Base-by-base conservation (phyloP, 2,329 filamentous ascomycete species). In the Thelonectria rubi region DNA sequence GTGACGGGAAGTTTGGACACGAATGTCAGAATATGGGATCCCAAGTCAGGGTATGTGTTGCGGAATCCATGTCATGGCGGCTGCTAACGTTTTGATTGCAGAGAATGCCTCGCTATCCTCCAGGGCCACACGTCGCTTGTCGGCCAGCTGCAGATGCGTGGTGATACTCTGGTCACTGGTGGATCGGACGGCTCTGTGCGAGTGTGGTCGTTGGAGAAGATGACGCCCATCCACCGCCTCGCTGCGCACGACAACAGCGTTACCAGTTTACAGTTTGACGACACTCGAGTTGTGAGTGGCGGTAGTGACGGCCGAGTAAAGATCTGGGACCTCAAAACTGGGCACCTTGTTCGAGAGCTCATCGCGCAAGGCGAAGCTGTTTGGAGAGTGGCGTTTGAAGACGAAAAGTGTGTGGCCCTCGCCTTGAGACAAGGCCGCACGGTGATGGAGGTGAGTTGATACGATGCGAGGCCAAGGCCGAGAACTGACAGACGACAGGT, bases 171-270 rank as follows among this genome's bases (percentile, higher is more conserved):
- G 15, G 95, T 99, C 42, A 99, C 95, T 1, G 95, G 95, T 65
- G 95, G 95, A 52, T 97, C 93, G 14, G 95, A 99, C 75, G 95
- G 95, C 21, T 97, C 93, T 18, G 95, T 99, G 51, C 86, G 96
- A 55, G 94, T 99, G 21, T 99, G 95, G 95, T 97, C 94, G 26
- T 80, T 99, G 64, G 89, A 93, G 69, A 92, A 90, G 69, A 96
- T 94, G 84, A 90, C 90, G 63, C 91, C 95, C 0, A 97, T 99
- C 62, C 95, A 99, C 79, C 88, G 95, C 47, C 84, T 99, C 53
- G 95, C 95, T 42, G 95, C 95, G 3, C 95, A 99, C 75, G 95
- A 99, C 77, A 99, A 99, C 77, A 97, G 94, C 75, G 95, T 99
- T 55, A 99, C 95, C 1, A 97, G 93, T 76, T 81, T 99, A 68